Percentiles rank a stretch among this genome's conserved stretches.
Evolutionary conservation across 345 rosid species (phyloP).

Genomic region (Syzygium aqueum): DNA sequence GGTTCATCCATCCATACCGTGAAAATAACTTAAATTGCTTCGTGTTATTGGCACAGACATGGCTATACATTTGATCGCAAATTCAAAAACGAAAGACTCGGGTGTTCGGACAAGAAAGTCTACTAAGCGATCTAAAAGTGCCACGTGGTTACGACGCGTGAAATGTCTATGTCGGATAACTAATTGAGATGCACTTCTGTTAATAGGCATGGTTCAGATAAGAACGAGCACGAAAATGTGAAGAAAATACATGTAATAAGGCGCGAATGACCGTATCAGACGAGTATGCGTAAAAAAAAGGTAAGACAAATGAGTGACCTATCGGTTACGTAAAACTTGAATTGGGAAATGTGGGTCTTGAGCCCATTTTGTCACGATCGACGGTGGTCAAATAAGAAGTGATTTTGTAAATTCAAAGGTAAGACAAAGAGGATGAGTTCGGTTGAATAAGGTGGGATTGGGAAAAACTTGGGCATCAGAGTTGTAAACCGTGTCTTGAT

Average conservation of each 20-base stretch:
- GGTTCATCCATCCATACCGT: neutral
- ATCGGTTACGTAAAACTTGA: neutral
- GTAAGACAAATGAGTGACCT: neutral
- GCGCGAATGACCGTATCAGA: neutral
- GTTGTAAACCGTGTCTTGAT: neutral
- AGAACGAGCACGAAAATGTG: neutral
- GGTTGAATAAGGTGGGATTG: neutral
- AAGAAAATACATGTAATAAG: neutral
- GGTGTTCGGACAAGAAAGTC: neutral
- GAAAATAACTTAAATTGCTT: neutral
- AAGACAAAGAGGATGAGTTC: neutral
- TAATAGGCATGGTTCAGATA: neutral
- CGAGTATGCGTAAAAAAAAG: neutral
- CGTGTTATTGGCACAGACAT: too few species aligned
- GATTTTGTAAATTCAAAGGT: neutral
- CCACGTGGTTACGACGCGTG: accelerated
- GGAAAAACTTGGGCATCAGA: neutral
- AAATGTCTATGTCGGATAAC: neutral
- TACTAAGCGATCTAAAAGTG: neutral
- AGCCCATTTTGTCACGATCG: neutral
- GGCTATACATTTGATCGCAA: neutral
- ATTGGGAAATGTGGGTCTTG: neutral
- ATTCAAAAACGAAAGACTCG: neutral
- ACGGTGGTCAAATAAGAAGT: neutral
- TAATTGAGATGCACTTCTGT: neutral